Evolutionary conservation across 768 basidiomycete species (phyloP), one percentile per base, ranked within the genome.

Genomic region (Lentinula aciculospora): DNA sequence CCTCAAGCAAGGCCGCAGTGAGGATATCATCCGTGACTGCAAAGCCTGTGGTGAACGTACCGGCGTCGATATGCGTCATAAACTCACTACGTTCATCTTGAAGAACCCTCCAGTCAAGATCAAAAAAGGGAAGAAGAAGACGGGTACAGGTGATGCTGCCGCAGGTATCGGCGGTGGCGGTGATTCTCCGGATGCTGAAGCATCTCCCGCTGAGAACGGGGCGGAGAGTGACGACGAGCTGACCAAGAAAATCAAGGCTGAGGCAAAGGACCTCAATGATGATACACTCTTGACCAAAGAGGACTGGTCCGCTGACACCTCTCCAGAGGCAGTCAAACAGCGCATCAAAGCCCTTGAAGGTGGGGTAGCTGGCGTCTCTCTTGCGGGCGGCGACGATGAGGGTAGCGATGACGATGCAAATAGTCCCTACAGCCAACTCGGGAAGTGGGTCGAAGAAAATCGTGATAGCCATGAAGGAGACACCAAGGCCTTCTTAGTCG

Each of bases 11-110:
- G 94, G 94, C 50, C 74, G 82, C 28, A 78, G 73, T 58, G 97
- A 98, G 65, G 84, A 89, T 63, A 94, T 98, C 69, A 84, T 89
- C 63, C 85, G 95, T 60, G 95, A 99, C 72, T 99, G 97, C 82
- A 98, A 98, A 74, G 97, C 97, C 27, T 99, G 97, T 66, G 97
- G 97, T 54, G 87, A 94, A 67, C 85, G 92, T 63, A 94, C 90
- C 48, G 85, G 79, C 40, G 81, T 98, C 63, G 94, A 98, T 71
- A 97, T 97, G 93, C 81, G 94, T 34, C 96, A 98, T 78, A 97
- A 95, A 73, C 82, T 99, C 60, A 89, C 88, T 42, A 94, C 95
- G 1, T 99, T 92, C 79, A 97, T 99, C 69, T 67, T 98, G 67
- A 97, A 95, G 79, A 99, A 99, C 71, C 97, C 97, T 42, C 96